These are phyloP conservation scores for Zygoascus flipseniorum DNA, from an alignment of 805 yeast species.

Conservation along the genomic window DNA sequence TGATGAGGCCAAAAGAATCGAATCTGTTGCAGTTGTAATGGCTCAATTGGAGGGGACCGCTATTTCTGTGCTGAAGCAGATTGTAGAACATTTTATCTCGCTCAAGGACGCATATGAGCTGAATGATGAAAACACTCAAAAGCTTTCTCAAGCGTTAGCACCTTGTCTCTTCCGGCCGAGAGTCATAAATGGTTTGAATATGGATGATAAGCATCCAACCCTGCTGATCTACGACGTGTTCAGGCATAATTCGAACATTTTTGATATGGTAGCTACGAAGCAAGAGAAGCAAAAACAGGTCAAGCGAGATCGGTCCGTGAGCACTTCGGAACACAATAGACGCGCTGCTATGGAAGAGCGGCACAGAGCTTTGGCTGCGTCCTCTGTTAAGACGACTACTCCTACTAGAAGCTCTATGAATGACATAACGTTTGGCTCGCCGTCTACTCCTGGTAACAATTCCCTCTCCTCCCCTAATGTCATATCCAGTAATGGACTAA, in stretches of 20 bases:
- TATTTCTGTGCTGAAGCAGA: background rate
- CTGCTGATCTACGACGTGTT: constrained; percentile 21
- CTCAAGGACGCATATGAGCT: background rate
- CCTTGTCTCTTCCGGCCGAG: constrained; percentile 25
- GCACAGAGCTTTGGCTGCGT: constrained; percentile 3
- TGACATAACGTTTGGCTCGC: background rate
- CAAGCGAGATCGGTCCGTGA: constrained; percentile 13
- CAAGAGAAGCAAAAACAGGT: constrained; percentile 8
- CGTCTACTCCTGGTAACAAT: background rate
- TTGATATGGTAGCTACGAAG: constrained; percentile 9
- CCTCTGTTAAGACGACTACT: background rate
- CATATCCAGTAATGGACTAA: constrained; percentile 10
- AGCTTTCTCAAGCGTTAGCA: constrained; percentile 18
- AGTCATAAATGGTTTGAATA: constrained; percentile 21
- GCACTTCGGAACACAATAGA: constrained; percentile 18
- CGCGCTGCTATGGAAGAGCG: constrained; percentile 18
- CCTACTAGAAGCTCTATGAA: background rate
- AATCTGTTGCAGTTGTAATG: background rate
- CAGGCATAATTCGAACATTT: constrained; percentile 15
- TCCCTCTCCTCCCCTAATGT: background rate
- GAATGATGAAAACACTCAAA: constrained; percentile 7
- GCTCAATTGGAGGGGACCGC: background rate
- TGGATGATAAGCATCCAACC: constrained; percentile 25
- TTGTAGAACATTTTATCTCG: background rate
- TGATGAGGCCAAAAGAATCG: constrained; percentile 5